Conservation (phyloP, 768 basidiomycete genomes). For the Rhizopogon salebrosus region DNA sequence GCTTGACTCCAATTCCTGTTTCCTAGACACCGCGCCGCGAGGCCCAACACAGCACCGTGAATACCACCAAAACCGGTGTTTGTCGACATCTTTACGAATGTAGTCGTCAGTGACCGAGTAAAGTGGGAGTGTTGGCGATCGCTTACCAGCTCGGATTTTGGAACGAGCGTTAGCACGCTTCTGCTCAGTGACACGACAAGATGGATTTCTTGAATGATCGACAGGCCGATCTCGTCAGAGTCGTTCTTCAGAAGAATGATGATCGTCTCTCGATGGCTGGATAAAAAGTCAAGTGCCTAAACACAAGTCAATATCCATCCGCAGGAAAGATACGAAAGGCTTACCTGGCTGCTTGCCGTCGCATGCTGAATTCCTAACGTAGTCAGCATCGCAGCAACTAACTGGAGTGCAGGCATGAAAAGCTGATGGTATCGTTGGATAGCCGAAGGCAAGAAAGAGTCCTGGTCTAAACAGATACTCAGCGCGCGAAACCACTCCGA, state of each 20-base stretch:
- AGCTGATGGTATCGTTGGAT: slow-evolving; percentile 89
- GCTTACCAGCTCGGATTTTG: slow-evolving; percentile 75
- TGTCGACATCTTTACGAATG: slow-evolving; percentile 40
- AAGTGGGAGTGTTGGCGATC: not conserved
- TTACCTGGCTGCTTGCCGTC: slow-evolving; percentile 66
- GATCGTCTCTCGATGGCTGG: slow-evolving; percentile 78
- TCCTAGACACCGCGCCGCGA: slow-evolving; percentile 70
- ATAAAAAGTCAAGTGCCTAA: slow-evolving; percentile 77
- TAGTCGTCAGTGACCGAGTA: not conserved
- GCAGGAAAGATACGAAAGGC: slow-evolving; percentile 1
- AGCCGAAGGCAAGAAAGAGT: slow-evolving; percentile 84
- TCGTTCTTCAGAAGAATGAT: slow-evolving; percentile 79
- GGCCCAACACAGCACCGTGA: slow-evolving; percentile 70
- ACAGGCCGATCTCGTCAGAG: slow-evolving; percentile 51
- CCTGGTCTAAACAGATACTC: slow-evolving; percentile 48
- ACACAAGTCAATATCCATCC: not conserved
- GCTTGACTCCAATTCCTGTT: slow-evolving; percentile 50
- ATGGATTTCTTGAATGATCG: slow-evolving; percentile 74
- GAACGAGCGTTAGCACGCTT: slow-evolving; percentile 63
- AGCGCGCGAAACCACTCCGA: not conserved
- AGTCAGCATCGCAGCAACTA: slow-evolving; percentile 71
- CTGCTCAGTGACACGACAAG: slow-evolving; percentile 71
- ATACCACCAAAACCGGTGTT: slow-evolving; percentile 82
- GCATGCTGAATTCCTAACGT: slow-evolving; percentile 68
- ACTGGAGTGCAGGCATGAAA: slow-evolving; percentile 80